phyloP scores from a whole-genome alignment of 164 flowering plant species.

The Chloranthus sessilifolius region DNA sequence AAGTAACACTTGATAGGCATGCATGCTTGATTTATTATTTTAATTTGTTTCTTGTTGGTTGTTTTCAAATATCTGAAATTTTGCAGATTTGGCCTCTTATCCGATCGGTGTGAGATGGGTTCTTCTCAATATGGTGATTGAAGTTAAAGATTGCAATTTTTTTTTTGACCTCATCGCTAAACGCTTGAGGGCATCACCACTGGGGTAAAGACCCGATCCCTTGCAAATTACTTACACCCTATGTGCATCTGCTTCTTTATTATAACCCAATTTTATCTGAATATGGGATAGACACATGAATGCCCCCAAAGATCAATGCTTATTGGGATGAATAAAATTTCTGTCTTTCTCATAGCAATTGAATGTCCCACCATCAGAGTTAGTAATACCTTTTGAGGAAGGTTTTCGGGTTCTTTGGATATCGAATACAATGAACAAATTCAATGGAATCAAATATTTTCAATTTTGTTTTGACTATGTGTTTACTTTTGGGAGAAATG shows the following conservation, averaged over 20 bases:
- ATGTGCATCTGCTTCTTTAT: neutral
- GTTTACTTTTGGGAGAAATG: neutral
- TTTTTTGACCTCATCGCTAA: neutral
- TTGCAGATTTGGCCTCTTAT: no score
- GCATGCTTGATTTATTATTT: no score
- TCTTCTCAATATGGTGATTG: constrained; percentile 1
- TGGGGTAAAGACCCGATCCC: neutral
- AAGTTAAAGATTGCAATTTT: neutral
- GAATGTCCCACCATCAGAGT: neutral
- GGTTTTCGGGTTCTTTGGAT: neutral
- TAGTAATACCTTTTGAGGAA: neutral
- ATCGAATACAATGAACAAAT: constrained; percentile 1
- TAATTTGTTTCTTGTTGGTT: no score
- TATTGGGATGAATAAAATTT: neutral
- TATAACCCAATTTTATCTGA: no score
- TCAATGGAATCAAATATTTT: constrained; percentile 3
- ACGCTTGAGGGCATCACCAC: neutral
- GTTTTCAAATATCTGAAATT: no score
- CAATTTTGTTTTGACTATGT: neutral
- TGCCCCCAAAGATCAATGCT: neutral
- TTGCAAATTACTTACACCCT: neutral
- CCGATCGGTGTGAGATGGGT: neutral
- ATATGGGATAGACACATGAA: no score
- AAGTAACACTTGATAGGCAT: no score
- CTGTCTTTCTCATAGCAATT: constrained; percentile 6